Percentiles rank a stretch among this genome's conserved stretches.
These are phyloP conservation scores for Rhodomyrtus tomentosa DNA, from an alignment of 345 rosid species.

Conservation along the genomic window DNA sequence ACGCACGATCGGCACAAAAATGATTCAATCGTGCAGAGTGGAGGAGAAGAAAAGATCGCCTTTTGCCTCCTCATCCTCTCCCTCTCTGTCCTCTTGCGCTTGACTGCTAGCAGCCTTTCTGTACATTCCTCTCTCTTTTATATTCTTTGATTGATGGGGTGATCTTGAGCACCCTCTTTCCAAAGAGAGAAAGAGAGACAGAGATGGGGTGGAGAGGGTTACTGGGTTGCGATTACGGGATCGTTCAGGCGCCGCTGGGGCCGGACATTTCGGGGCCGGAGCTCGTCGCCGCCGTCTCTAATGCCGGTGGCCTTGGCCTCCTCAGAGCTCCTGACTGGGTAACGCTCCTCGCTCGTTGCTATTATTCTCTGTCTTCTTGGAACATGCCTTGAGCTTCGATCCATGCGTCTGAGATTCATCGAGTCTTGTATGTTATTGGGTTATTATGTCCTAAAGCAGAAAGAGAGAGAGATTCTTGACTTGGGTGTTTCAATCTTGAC, in stretches of 20 bases:
- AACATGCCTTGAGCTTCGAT: neutral
- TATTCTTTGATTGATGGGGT: neutral
- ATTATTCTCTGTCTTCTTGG: neutral
- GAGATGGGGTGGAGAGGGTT: slow-evolving; percentile 73
- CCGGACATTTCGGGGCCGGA: slow-evolving; percentile 87
- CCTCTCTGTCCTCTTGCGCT: neutral
- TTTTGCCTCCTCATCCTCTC: neutral
- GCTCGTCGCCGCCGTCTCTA: slow-evolving; percentile 89
- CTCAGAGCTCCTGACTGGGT: slow-evolving; percentile 92
- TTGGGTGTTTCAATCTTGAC: neutral
- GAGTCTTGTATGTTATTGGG: neutral
- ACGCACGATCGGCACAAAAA: neutral
- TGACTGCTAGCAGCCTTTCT: neutral
- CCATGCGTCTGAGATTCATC: neutral
- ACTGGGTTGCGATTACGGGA: slow-evolving; percentile 71
- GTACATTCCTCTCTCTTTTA: neutral
- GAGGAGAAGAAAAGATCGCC: neutral
- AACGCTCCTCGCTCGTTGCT: neutral
- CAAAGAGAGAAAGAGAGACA: neutral
- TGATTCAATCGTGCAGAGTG: neutral
- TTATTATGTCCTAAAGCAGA: neutral
- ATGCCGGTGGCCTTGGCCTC: slow-evolving; percentile 75
- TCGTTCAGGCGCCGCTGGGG: slow-evolving; percentile 78
- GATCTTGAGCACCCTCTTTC: neutral
- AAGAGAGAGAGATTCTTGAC: neutral